A percentile compares a stretch with the other conserved stretches of the same genome.
phyloP scores from a whole-genome alignment of 805 yeast genomes.

The Wickerhamomyces rabaulensis region DNA sequence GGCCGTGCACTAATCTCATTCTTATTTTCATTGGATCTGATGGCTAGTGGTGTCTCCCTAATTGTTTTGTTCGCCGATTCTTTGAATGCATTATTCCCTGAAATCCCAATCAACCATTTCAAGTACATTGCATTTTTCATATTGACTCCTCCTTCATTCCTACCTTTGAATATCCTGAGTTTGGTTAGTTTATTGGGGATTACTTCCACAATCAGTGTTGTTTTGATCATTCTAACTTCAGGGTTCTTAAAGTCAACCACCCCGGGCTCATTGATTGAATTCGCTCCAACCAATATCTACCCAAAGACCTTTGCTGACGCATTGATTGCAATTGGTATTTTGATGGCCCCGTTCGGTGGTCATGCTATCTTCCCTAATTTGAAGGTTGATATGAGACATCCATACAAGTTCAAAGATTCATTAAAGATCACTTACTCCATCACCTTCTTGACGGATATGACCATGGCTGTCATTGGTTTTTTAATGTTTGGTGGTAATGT shows the following conservation, averaged over 20 bases:
- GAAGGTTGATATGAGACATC: slow-evolving; percentile 67
- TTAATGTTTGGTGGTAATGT: slow-evolving; percentile 76
- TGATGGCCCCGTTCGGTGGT: slow-evolving; percentile 82
- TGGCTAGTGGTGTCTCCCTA: slow-evolving; percentile 79
- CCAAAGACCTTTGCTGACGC: slow-evolving; percentile 50
- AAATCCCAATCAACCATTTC: slow-evolving; percentile 46
- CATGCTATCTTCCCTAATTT: slow-evolving; percentile 77
- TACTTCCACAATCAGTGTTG: slow-evolving; percentile 60
- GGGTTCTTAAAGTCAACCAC: slow-evolving; percentile 55
- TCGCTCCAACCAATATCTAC: slow-evolving; percentile 62
- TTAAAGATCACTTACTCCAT: slow-evolving; percentile 54
- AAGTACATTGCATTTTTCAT: slow-evolving; percentile 64
- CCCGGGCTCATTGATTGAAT: slow-evolving; percentile 71
- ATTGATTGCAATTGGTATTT: slow-evolving; percentile 58
- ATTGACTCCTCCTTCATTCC: slow-evolving; percentile 75
- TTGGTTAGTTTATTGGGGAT: slow-evolving; percentile 69
- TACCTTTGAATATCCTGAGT: slow-evolving; percentile 72
- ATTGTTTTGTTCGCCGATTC: slow-evolving; percentile 85
- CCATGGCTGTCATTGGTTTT: slow-evolving; percentile 63
- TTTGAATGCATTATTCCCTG: slow-evolving; percentile 60
- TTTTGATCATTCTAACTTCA: slow-evolving; percentile 49
- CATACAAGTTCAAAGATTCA: slow-evolving; percentile 48
- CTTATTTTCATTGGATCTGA: slow-evolving; percentile 68
- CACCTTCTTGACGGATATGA: slow-evolving; percentile 53
- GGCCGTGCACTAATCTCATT: slow-evolving; percentile 73